Conservation (phyloP, 148 eudicot species). For the Chenopodium formosanum region DNA sequence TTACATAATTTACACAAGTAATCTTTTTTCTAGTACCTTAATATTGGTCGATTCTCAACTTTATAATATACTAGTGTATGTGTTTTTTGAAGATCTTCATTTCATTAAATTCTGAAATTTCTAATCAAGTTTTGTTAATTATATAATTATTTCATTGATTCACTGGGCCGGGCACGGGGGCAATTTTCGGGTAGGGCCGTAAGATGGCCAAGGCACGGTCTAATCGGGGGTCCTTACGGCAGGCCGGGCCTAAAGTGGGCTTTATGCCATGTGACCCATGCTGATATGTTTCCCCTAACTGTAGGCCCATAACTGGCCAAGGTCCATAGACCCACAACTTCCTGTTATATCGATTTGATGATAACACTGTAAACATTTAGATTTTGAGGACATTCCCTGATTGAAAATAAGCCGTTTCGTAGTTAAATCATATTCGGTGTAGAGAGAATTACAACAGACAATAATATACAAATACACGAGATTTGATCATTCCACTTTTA, state of each 20-base stretch:
- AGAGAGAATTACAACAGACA: no score
- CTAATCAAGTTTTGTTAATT: neutral
- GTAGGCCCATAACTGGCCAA: neutral
- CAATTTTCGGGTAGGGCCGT: no score
- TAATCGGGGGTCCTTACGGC: no score
- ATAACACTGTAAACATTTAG: neutral
- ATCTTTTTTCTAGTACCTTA: neutral
- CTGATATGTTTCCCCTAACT: neutral
- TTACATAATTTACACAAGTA: neutral
- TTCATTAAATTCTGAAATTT: neutral
- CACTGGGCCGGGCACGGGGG: no score
- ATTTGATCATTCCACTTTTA: no score
- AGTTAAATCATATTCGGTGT: no score
- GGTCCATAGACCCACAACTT: slow-evolving; percentile 10
- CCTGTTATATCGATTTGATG: neutral
- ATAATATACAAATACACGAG: no score
- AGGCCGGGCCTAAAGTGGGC: neutral
- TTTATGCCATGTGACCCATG: slow-evolving; percentile 15
- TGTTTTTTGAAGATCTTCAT: no score
- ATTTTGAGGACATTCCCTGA: neutral
- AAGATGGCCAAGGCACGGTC: no score
- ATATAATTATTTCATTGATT: no score
- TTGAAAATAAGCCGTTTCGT: neutral
- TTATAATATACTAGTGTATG: no score
- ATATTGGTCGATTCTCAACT: neutral